Percentiles rank a stretch among this genome's conserved stretches.
phyloP scores from a whole-genome alignment of 2,329 filamentous ascomycete genomes.

The Paecilomyces formosus region DNA sequence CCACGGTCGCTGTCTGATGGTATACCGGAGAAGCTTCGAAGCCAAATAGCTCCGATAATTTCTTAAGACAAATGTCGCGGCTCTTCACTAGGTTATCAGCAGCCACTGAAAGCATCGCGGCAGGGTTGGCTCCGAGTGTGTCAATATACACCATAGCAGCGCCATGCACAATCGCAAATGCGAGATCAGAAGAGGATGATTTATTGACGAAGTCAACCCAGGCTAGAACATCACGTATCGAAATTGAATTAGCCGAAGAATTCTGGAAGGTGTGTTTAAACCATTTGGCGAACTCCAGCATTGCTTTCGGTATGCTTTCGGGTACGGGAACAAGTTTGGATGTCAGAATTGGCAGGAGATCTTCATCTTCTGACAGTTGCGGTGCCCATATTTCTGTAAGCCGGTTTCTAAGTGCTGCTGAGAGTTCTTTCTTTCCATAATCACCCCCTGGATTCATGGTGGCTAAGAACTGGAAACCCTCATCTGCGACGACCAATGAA shows the following conservation, averaged over 20 bases:
- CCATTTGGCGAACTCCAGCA: slow-evolving; percentile 88
- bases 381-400: slow-evolving; percentile 99
- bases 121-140: slow-evolving; percentile 88
- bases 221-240: slow-evolving; percentile 82
- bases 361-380: slow-evolving; percentile 71
- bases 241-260: slow-evolving; percentile 69
- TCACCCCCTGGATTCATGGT: slow-evolving; percentile 99
- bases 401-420: slow-evolving; percentile 86
- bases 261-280: slow-evolving; percentile 76
- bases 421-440: slow-evolving; percentile 96
- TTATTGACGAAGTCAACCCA: slow-evolving; percentile 92
- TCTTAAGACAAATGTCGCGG: slow-evolving; percentile 62
- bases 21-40: slow-evolving; percentile 61
- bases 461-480: slow-evolving; percentile 90
- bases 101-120: slow-evolving; percentile 70
- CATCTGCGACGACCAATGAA: slow-evolving; percentile 65
- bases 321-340: slow-evolving; percentile 59
- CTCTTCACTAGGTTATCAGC: slow-evolving; percentile 63
- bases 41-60: slow-evolving; percentile 61
- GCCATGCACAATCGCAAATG: slow-evolving; percentile 64
- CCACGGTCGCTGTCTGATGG: slow-evolving; percentile 53
- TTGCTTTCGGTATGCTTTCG: slow-evolving; percentile 54
- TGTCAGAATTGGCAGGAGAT: slow-evolving; percentile 78
- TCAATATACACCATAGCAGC: slow-evolving; percentile 95
- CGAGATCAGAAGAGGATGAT: slow-evolving; percentile 41